Conservation (phyloP, 106 monocot species). For the Platanthera guangdongensis region DNA sequence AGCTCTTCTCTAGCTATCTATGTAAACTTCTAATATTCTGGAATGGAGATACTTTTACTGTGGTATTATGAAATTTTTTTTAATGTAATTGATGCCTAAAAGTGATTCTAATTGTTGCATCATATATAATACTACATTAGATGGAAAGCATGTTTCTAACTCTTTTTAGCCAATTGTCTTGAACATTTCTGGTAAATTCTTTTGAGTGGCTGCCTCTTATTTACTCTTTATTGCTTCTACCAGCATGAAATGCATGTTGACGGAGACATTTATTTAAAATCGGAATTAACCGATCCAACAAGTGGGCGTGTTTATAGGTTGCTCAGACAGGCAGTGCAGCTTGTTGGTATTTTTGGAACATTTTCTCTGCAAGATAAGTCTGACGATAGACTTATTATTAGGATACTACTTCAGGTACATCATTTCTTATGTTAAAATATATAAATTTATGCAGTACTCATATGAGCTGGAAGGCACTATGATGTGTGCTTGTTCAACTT, state of each 20-base stretch:
- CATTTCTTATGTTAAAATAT: neutral
- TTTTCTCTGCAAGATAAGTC: conserved; percentile 17
- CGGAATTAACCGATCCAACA: conserved; percentile 62
- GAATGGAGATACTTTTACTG: neutral
- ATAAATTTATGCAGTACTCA: neutral
- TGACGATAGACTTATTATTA: conserved; percentile 57
- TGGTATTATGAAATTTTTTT: neutral
- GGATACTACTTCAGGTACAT: conserved; percentile 56
- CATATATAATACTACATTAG: neutral
- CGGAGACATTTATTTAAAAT: conserved; percentile 55
- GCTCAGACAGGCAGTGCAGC: conserved; percentile 29
- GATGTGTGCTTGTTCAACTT: neutral
- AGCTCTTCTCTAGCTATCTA: neutral
- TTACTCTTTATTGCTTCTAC: conserved; percentile 10
- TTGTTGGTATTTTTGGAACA: conserved; percentile 26
- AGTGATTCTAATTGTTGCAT: neutral
- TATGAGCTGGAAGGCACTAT: neutral
- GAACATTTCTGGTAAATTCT: neutral
- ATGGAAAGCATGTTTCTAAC: neutral
- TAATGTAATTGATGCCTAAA: neutral
- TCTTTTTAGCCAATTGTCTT: neutral
- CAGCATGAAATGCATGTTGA: conserved; percentile 77
- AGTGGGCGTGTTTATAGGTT: conserved; percentile 51
- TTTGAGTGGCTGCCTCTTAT: neutral
- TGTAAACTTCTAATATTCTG: neutral